These are phyloP conservation scores for Mimosa pudica DNA, from an alignment of 306 rosid genomes.

Conservation along the genomic window DNA sequence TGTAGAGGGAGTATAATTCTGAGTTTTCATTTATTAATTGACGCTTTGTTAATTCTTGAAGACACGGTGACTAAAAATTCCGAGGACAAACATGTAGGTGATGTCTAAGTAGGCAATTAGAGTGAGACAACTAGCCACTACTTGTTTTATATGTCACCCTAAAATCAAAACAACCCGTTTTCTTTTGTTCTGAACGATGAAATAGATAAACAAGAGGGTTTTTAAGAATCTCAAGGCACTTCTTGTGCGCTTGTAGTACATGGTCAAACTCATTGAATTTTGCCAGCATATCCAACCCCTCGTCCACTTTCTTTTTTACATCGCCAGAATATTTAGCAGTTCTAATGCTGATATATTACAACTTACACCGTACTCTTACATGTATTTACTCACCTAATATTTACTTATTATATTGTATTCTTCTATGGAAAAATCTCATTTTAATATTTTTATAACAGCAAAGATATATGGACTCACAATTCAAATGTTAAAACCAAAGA, in stretches of 20 bases:
- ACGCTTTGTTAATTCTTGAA: not conserved
- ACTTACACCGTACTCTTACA: not conserved
- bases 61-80: not conserved
- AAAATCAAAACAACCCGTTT: not conserved
- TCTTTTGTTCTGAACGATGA: not conserved
- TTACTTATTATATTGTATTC: not conserved
- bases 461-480: not conserved
- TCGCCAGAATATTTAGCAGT: not conserved
- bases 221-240: not conserved
- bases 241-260: not conserved
- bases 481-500: not conserved
- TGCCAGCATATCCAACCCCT: not conserved
- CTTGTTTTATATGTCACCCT: slow-evolving; percentile 9
- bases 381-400: not conserved
- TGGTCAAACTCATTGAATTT: not conserved
- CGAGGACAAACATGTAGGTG: not conserved
- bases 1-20: not conserved
- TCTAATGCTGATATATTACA: not conserved
- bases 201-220: not conserved
- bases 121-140: not conserved
- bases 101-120: not conserved
- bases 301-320: not conserved
- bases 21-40: not conserved
- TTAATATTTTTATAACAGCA: not conserved
- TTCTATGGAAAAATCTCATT: no score